phyloP scores from a whole-genome alignment of 129 eudicot species.

The Erigeron canadensis region DNA sequence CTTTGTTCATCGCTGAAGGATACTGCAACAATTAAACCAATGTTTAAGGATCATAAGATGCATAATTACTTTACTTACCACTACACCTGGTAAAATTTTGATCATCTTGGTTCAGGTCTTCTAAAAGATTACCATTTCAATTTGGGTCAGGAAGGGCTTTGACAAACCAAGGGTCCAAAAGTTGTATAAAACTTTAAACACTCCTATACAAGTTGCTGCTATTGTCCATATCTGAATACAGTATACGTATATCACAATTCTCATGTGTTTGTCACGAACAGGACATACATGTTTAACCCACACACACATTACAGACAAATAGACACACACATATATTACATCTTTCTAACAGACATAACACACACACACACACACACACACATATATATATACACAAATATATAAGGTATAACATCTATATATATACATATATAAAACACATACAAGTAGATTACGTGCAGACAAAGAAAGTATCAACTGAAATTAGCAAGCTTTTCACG shows the following conservation, averaged over 20 bases:
- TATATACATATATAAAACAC: too few species aligned
- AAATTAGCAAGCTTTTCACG: background rate
- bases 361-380: too few species aligned
- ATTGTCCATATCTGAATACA: background rate
- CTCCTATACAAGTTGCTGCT: background rate
- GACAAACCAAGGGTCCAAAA: background rate
- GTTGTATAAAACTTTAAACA: background rate
- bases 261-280: background rate
- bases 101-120: too few species aligned
- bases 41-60: too few species aligned
- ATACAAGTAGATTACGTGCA: too few species aligned
- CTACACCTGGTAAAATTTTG: too few species aligned
- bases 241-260: background rate
- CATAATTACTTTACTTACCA: too few species aligned
- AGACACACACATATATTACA: background rate
- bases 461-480: background rate
- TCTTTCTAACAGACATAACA: too few species aligned
- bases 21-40: slow-evolving; percentile 37
- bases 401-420: too few species aligned
- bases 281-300: background rate
- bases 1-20: slow-evolving; percentile 86
- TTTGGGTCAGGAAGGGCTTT: slow-evolving; percentile 37
- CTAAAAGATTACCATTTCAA: too few species aligned
- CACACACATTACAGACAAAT: background rate
- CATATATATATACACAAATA: too few species aligned